Percentiles rank a stretch among this genome's conserved stretches.
Evolutionary conservation across 768 basidiomycete species (phyloP).

Genomic region (Lentinula edodes): DNA sequence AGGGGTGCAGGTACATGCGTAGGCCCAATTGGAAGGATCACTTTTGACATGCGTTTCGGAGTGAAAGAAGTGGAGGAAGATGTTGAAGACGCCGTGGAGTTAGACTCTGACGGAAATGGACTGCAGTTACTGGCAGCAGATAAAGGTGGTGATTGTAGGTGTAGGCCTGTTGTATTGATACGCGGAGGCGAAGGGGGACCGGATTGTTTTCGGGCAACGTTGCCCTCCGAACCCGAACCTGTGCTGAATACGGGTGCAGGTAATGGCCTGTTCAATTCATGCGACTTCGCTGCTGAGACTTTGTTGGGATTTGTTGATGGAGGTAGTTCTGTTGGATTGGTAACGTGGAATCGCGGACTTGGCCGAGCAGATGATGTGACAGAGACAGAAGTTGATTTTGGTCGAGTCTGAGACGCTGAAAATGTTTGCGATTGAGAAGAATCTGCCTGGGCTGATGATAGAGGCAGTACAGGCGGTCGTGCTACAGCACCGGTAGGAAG

Average conservation of each 20-base stretch:
- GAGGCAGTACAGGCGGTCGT: background rate
- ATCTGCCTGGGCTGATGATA: background rate
- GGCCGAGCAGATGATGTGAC: background rate
- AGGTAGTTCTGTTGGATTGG: slow-evolving; percentile 5
- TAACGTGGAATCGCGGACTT: slow-evolving; percentile 5
- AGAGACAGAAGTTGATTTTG: background rate
- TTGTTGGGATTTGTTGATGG: background rate
- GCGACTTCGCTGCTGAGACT: background rate
- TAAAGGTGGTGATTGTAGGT: background rate
- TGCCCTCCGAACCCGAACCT: background rate
- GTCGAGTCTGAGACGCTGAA: background rate
- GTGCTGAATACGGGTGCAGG: background rate
- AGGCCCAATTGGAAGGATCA: slow-evolving; percentile 1
- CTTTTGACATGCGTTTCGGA: background rate
- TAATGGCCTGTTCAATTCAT: background rate
- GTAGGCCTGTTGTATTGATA: slow-evolving; percentile 1
- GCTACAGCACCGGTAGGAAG: background rate
- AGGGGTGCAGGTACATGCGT: background rate
- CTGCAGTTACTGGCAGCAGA: background rate
- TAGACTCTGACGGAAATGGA: background rate
- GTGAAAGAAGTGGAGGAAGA: background rate
- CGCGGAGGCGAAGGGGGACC: background rate
- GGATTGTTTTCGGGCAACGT: background rate
- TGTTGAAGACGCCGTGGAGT: background rate
- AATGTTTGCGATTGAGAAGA: background rate